Base-by-base conservation (phyloP, 192 early-diverging fungal species). In the Coemansia sp. region DNA sequence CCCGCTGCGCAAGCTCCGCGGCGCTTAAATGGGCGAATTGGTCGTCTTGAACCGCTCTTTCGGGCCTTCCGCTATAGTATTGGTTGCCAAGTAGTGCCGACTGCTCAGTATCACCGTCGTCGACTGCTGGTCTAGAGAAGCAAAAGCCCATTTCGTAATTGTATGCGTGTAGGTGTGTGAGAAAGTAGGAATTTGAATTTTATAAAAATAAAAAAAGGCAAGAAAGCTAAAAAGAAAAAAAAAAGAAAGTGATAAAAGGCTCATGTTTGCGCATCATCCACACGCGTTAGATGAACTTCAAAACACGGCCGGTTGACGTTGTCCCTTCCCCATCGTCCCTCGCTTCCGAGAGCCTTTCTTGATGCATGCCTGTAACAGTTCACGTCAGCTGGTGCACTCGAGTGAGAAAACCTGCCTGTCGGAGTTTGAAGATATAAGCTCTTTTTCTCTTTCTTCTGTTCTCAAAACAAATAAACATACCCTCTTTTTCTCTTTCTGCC, bases 21-120 rank as follows among this genome's bases (percentile, higher is more conserved):
- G 68, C 48, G 40, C 58, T 76, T 46, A 76, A 59, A 46, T 82
- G 73, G 5, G 79, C 79, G 42, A 76, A 82, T 58, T 71, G 79
- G 79, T 82, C 75, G 46, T 45, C 68, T 36, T 71, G 58, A 24
- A 38, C 44, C 2, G 64, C 32, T n/a, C 60, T 31, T 31, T 68
- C 77, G 3, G 55, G 27, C 19, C 55, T 58, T 29, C 15, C 55
- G 55, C 55, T 31, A 32, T 58, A 17, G 55, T 58, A 58, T 4
- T 29, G 27, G 29, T 31, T 31, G 42, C 60, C 53, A 17, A 82
- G 73, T 56, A 82, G 74, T 11, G 71, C 71, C 1, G 79, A 62
- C 61, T 72, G 67, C 68, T 82, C 79, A 20, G 65, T 51, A 31
- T 73, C 71, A 44, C 29, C 79, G 8, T 76, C 74, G 71, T 82